Percentiles rank a stretch among this genome's conserved stretches.
Conservation (phyloP, 2,329 filamentous ascomycete species). For the Penicillium sp. region DNA sequence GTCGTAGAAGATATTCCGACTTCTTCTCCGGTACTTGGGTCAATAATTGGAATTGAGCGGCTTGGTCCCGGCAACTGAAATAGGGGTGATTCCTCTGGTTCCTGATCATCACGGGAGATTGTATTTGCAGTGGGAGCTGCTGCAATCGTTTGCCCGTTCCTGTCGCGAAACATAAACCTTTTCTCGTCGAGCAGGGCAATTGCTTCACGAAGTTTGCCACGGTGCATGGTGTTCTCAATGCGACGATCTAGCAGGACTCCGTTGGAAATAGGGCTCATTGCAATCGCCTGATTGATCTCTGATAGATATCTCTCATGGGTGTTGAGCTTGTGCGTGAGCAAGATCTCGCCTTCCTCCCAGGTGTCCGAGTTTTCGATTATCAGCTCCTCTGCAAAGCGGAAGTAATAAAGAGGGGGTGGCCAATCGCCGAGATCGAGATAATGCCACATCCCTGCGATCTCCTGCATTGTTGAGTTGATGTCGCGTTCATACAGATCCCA, state of each 20-base stretch:
- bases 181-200: neutral
- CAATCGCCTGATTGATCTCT: conserved; percentile 3
- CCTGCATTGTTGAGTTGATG: neutral
- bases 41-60: neutral
- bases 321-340: neutral
- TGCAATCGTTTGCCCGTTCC: no score
- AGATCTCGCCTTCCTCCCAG: neutral
- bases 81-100: neutral
- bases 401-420: neutral
- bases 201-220: neutral
- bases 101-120: neutral
- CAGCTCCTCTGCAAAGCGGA: neutral
- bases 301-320: neutral
- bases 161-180: neutral
- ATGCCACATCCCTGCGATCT: neutral
- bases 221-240: neutral
- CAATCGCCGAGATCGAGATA: neutral
- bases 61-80: neutral
- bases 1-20: no score
- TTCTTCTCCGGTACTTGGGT: neutral
- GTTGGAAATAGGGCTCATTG: neutral
- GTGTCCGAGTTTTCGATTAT: neutral
- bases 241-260: neutral
- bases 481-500: neutral
- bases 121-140: neutral